phyloP scores from a whole-genome alignment of 2,329 filamentous ascomycete species.

The Dothistroma pini region DNA sequence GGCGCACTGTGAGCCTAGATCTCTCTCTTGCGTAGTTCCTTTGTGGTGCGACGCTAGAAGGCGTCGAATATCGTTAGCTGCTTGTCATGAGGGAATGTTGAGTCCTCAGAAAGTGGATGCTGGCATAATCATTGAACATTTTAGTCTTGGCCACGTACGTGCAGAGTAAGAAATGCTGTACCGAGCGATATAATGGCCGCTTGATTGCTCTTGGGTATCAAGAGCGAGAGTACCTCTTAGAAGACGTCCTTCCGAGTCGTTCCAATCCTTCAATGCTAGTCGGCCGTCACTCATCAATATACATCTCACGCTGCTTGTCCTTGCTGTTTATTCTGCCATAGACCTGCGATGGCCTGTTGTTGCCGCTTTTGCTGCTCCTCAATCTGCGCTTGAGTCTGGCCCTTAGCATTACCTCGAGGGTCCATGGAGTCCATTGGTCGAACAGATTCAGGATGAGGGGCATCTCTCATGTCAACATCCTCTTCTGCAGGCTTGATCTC shows the following conservation, averaged over 20 bases:
- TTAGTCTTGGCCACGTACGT: not conserved
- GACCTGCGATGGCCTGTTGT: slow-evolving; percentile 54
- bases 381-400: slow-evolving; percentile 62
- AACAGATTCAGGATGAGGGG: slow-evolving; percentile 5
- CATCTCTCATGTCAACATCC: slow-evolving; percentile 43
- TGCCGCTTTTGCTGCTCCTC: slow-evolving; percentile 57
- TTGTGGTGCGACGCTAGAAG: not conserved
- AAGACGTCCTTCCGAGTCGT: not conserved
- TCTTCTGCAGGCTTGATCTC: slow-evolving; percentile 26
- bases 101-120: not conserved
- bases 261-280: not conserved
- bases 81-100: not conserved
- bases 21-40: too few relatives aligned
- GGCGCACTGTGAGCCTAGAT: too few relatives aligned
- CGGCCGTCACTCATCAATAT: slow-evolving; percentile 2
- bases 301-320: slow-evolving; percentile 11
- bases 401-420: slow-evolving; percentile 55
- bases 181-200: not conserved
- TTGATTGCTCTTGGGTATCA: not conserved
- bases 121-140: not conserved
- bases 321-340: slow-evolving; percentile 45
- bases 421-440: slow-evolving; percentile 46
- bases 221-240: not conserved
- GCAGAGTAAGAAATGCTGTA: not conserved
- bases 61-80: not conserved